Percentiles rank a stretch among this genome's conserved stretches.
phyloP scores from a whole-genome alignment of 2,329 filamentous ascomycete species.

The Pestalotiopsis sp. region DNA sequence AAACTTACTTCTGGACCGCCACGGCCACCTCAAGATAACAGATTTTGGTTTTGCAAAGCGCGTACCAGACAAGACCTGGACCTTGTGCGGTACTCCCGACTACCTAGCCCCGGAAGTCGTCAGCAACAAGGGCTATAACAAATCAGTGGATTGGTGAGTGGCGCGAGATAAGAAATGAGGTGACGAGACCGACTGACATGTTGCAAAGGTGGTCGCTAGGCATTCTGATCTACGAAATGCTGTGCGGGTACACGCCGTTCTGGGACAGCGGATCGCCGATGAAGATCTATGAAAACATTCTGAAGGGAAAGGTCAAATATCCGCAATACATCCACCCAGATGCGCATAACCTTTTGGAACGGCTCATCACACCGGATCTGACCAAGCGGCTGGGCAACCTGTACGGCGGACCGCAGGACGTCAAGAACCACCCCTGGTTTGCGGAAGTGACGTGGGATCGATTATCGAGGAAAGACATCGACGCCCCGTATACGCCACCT shows the following conservation, averaged over 20 bases:
- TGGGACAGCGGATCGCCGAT: conserved; percentile 98
- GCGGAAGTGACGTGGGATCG: conserved; percentile 97
- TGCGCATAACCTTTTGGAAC: conserved; percentile 88
- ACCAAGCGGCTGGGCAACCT: conserved; percentile 95
- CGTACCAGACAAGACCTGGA: conserved; percentile 99
- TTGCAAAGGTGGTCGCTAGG: conserved; percentile 88
- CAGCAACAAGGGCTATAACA: conserved; percentile 99
- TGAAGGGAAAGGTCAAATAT: conserved; percentile 95
- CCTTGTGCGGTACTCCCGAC: conserved; percentile 94
- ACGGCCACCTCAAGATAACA: conserved; percentile 94
- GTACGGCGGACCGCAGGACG: conserved; percentile 86
- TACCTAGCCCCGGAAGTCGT: conserved; percentile 98
- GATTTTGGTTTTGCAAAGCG: conserved; percentile 99
- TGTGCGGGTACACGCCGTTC: conserved; percentile 98
- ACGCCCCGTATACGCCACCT: conserved; percentile 95
- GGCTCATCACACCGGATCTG: conserved; percentile 90
- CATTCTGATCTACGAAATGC: conserved; percentile 99
- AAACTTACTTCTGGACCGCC: conserved; percentile 87
- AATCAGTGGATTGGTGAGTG: conserved; percentile 95
- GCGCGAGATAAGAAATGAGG: neutral
- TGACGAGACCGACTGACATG: neutral
- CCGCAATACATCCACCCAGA: conserved; percentile 94
- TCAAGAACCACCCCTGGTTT: conserved; percentile 97
- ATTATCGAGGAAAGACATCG: conserved; percentile 92
- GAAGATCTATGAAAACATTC: conserved; percentile 99